Base-by-base conservation (phyloP, 352 stramenopile species). In the Pythium phragmitis region DNA sequence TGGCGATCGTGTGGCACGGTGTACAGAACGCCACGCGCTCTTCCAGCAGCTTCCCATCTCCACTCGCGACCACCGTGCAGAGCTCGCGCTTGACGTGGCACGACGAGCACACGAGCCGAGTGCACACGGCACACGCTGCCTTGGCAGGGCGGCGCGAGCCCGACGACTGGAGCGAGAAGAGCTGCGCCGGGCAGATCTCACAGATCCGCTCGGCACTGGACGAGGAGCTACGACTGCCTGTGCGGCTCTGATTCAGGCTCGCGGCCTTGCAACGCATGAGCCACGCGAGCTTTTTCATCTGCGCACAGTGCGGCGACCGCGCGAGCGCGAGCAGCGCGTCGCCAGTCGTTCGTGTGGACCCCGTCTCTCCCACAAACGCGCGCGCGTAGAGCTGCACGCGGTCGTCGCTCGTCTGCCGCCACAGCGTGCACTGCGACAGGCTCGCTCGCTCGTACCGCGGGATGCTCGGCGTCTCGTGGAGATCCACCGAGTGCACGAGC, bases 231-330 rank as follows among this genome's bases (percentile, higher is more conserved):
- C 49, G 37, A 21, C 50, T 60, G 62, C 17, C 64, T 63, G 43
- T 50, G n/a, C 28, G 63, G 46, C 7, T 21, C 26, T 30, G 26
- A 30, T 30, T 30, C 26, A 30, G 26, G 4, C 45, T 65, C 55
- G 30, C 17, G 2, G 46, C 21, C 60, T 70, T 77, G 72, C 28
- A 73, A 52, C 46, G 65, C 65, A 84, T 54, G 65, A 83, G 70
- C 78, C 81, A 90, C 59, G 76, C 59, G 16, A 89, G 78, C 57
- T 89, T 91, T 47, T 83, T 82, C 77, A 87, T 86, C n/a, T 78
- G 76, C 7, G 72, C 74, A 60, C 79, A 91, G 16, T 82, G 52
- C 41, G 87, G 47, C 11, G 46, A 48, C 11, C 53, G 62, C 1
- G 66, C 72, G 0, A 62, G 65, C 13, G 73, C 67, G 43, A 73